Evolutionary conservation across 139 green algal genomes (phyloP).

Genomic region (Spirogloea muscicola): DNA sequence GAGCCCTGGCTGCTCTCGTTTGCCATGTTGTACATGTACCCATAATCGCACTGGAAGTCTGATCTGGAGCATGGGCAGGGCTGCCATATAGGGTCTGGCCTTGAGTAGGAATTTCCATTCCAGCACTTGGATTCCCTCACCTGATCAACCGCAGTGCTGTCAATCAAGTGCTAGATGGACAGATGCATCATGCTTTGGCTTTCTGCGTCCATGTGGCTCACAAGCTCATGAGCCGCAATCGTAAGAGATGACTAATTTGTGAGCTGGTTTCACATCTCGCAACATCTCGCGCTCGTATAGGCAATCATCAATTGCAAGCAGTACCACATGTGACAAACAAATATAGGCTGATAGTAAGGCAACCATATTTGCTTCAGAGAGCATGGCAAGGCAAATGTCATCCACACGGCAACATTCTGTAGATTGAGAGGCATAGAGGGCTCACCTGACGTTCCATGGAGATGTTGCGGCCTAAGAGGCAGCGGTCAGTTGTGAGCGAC

Average conservation of each 20-base stretch:
- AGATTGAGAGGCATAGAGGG: constrained; percentile 39
- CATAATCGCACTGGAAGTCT: constrained; percentile 42
- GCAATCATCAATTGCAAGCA: not conserved
- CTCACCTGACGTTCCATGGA: constrained; percentile 48
- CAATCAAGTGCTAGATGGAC: not conserved
- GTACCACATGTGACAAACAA: not conserved
- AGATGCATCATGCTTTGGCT: not conserved
- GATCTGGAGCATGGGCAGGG: constrained; percentile 15
- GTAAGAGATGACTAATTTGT: not conserved
- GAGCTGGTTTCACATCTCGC: not conserved
- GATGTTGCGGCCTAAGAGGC: constrained; percentile 46
- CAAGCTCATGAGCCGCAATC: not conserved
- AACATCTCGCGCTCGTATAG: not conserved
- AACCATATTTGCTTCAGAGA: not conserved
- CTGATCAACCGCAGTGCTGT: not conserved
- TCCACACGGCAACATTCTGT: too few relatives aligned
- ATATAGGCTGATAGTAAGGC: not conserved
- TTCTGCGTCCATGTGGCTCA: not conserved
- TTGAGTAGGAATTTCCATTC: constrained; percentile 23
- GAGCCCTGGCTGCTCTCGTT: too few relatives aligned
- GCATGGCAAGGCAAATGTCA: not conserved
- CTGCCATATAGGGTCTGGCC: not conserved
- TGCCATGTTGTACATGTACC: too few relatives aligned
- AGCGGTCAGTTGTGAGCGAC: constrained; percentile 18
- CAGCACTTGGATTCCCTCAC: constrained; percentile 26